A percentile compares a stretch with the other conserved stretches of the same genome.
Evolutionary conservation across 495 filamentous ascomycete genomes (phyloP).

Genomic region (Aspergillus carlsbadensis): DNA sequence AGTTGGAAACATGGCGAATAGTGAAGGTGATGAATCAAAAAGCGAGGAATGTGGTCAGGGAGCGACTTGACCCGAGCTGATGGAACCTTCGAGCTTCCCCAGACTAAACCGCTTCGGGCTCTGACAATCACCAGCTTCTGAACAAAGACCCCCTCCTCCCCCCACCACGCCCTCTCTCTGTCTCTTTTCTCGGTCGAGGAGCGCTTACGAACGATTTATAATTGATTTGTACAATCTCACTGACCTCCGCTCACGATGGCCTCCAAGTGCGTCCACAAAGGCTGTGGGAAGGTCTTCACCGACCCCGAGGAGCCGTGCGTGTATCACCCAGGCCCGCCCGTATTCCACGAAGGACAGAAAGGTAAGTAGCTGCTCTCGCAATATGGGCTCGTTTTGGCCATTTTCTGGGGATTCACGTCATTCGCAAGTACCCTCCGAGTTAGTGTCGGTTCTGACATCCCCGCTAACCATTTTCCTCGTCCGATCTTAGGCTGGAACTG

Average conservation of each 20-base stretch:
- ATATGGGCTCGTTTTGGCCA: background rate
- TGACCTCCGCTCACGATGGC: conserved; percentile 55
- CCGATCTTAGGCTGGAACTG: conserved; percentile 86
- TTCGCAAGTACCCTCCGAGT: conserved; percentile 13
- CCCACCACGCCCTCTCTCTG: background rate
- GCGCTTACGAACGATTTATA: no score
- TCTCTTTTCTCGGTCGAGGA: background rate
- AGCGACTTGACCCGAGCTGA: conserved; percentile 7
- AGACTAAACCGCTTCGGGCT: conserved; percentile 37
- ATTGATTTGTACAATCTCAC: no score
- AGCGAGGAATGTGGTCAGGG: background rate
- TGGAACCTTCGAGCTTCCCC: conserved; percentile 52
- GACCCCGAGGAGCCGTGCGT: conserved; percentile 82
- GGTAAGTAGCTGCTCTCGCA: conserved; percentile 59
- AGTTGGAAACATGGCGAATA: conserved; percentile 35
- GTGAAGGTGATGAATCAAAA: background rate
- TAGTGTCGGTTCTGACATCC: background rate
- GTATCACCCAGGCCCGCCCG: conserved; percentile 90
- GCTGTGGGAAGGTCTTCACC: conserved; percentile 85
- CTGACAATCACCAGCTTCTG: background rate
- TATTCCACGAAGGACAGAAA: conserved; percentile 99
- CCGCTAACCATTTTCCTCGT: conserved; percentile 12
- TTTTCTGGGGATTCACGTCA: background rate
- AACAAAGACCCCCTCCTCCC: background rate
- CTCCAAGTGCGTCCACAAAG: conserved; percentile 93